Evolutionary conservation across 176 grass and related monocot genomes (phyloP), one percentile per base, ranked within the genome.

Genomic region (Carex scoparia): DNA sequence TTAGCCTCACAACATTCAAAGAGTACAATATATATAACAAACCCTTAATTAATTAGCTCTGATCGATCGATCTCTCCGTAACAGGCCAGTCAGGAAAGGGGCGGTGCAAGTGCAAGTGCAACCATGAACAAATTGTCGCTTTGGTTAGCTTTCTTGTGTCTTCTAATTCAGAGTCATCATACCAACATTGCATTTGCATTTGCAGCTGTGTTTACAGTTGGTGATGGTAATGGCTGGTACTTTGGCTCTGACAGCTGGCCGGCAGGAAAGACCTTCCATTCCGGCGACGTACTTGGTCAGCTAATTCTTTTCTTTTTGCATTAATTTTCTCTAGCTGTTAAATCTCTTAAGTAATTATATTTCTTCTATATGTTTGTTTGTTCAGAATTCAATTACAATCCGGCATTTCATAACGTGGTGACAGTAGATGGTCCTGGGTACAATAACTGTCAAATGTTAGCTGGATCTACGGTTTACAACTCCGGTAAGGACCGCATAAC

Each of bases 221-320:
- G 93, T 37, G 93, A 89, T 83, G 15, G 86, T 16, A 18, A 84
- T 16, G 85, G 90, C 3, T 94, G 93, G 93, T 84, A 44, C 49
- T 86, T 90, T 85, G 84, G 73, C 79, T 10, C 61, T 57, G 79
- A 69, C 32, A 58, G 15, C 42, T 94, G 93, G 93, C 59, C 87
- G 30, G 79, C 40, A 31, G 93, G 93, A 68, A 94, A 92, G 90
- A 85, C 72, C 73, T 94, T 94, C 86, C 91, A 77, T 79, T 86
- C 88, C 3, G 90, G 93, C 4, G 93, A 94, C 37, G 82, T 87
- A 64, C 78, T 94, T 18, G 33, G 92, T 93, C 40, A 33, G 35
- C 35, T 62, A 23, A 23, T 23, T 19, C 40, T 0, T 1, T 48
- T 63, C 0, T 23, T 23, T 23, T 23, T 23, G 23, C 23, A 23